Percentiles rank a stretch among this genome's conserved stretches.
Conservation (phyloP, 1,139 yeast genomes). For the Meyerozyma athensensis region DNA sequence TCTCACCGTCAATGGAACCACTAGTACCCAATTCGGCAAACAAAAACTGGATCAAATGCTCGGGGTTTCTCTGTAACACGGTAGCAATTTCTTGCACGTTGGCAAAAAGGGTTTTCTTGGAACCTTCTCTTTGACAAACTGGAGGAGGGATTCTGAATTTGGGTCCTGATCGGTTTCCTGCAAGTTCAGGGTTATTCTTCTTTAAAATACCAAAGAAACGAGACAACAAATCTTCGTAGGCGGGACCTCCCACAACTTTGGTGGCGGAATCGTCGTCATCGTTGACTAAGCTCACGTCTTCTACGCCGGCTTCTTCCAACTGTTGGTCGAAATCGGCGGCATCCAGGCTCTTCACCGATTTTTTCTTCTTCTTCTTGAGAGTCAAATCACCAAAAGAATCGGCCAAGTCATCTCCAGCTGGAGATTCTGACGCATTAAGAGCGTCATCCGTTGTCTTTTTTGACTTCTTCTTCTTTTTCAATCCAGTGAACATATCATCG, state of each 20-base stretch:
- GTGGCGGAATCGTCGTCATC: conserved; percentile 21
- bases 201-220: conserved; percentile 84
- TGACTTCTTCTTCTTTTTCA: conserved; percentile 50
- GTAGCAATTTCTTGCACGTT: conserved; percentile 93
- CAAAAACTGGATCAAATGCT: conserved; percentile 91
- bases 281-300: conserved; percentile 25
- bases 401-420: conserved; percentile 42
- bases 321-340: conserved; percentile 84
- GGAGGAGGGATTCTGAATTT: conserved; percentile 98
- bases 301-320: conserved; percentile 85
- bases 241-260: conserved; percentile 51
- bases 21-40: conserved; percentile 99
- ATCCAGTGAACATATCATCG: conserved; percentile 52
- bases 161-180: conserved; percentile 90
- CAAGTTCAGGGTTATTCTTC: conserved; percentile 94
- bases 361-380: conserved; percentile 74
- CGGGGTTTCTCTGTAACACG: conserved; percentile 93
- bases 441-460: conserved; percentile 36
- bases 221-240: conserved; percentile 72
- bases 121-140: conserved; percentile 93
- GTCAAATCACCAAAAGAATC: conserved; percentile 70
- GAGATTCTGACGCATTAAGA: conserved; percentile 30
- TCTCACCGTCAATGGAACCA: conserved; percentile 97
- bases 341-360: conserved; percentile 51
- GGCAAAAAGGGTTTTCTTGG: conserved; percentile 92